A percentile compares a stretch with the other conserved stretches of the same genome.
Evolutionary conservation across 1,139 yeast genomes (phyloP).

Genomic region (Taphrina wiesneri): DNA sequence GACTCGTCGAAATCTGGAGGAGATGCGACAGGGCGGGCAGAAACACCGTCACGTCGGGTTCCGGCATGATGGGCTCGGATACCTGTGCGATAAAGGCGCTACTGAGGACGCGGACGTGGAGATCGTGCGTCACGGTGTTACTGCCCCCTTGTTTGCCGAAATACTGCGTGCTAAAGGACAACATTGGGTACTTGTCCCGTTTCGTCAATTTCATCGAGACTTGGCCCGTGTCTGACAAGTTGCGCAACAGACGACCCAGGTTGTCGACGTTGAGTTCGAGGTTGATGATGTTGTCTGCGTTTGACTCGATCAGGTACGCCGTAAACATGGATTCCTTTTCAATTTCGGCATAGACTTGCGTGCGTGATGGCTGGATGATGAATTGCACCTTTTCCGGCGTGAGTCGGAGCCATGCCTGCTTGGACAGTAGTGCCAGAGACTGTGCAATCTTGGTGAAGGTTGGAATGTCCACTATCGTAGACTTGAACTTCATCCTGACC

Average conservation of each 20-base stretch:
- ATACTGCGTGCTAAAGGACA: constrained; percentile 34
- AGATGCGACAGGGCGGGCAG: constrained; percentile 41
- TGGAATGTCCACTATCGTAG: constrained; percentile 31
- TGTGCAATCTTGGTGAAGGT: constrained; percentile 39
- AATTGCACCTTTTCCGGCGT: constrained; percentile 36
- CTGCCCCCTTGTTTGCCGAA: constrained; percentile 34
- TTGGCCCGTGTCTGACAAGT: constrained; percentile 32
- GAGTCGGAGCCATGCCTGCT: constrained; percentile 34
- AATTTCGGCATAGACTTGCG: constrained; percentile 37
- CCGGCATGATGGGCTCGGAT: constrained; percentile 42
- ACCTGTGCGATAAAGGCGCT: constrained; percentile 33
- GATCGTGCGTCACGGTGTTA: constrained; percentile 36
- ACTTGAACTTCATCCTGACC: constrained; percentile 34
- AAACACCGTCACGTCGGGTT: constrained; percentile 41
- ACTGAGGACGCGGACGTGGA: constrained; percentile 37
- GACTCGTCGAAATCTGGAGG: constrained; percentile 41
- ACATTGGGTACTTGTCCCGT: constrained; percentile 35
- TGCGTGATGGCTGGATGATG: constrained; percentile 34
- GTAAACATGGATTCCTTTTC: constrained; percentile 27
- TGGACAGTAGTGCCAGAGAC: constrained; percentile 40
- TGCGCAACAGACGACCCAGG: constrained; percentile 33
- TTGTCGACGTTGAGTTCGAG: constrained; percentile 35
- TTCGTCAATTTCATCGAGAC: constrained; percentile 36
- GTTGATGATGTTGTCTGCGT: constrained; percentile 36
- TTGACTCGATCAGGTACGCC: constrained; percentile 34